Evolutionary conservation across 352 stramenopile genomes (phyloP).

Genomic region (Sclerospora graminicola): DNA sequence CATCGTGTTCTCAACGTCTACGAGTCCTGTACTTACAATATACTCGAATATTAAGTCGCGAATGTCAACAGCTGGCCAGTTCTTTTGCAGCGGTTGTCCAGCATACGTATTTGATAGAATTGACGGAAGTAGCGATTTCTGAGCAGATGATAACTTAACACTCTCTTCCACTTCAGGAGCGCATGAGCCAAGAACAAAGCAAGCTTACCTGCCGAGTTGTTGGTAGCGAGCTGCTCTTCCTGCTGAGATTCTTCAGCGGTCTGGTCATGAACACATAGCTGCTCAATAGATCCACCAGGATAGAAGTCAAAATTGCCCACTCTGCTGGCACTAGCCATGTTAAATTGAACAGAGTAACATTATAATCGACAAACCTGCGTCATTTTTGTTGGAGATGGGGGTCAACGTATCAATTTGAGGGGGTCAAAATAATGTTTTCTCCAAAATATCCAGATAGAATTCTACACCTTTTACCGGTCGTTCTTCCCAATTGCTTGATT

Average conservation of each 20-base stretch:
- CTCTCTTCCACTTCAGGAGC: conserved; percentile 58
- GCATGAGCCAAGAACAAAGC: conserved; percentile 50
- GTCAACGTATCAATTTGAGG: too few relatives aligned
- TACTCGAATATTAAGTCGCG: conserved; percentile 52
- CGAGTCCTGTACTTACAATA: conserved; percentile 40
- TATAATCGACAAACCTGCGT: too few relatives aligned
- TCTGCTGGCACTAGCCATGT: too few relatives aligned
- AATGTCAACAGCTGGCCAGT: conserved; percentile 41
- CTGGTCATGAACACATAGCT: conserved; percentile 51
- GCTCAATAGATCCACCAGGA: conserved; percentile 1
- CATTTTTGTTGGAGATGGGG: too few relatives aligned
- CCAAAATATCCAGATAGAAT: too few relatives aligned
- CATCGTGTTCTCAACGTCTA: conserved; percentile 52
- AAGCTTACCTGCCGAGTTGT: conserved; percentile 25
- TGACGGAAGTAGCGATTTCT: conserved; percentile 40
- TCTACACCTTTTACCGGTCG: too few relatives aligned
- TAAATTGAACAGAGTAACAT: too few relatives aligned
- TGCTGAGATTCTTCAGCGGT: conserved; percentile 42
- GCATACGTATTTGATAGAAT: conserved; percentile 10
- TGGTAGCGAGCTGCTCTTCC: conserved; percentile 31
- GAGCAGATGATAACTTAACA: conserved; percentile 38
- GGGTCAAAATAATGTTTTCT: too few relatives aligned
- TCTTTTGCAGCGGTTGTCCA: conserved; percentile 31
- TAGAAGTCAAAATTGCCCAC: too few relatives aligned
- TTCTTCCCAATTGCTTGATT: too few relatives aligned